Evolutionary conservation across 2,329 filamentous ascomycete species (phyloP).

Genomic region (Penicillium polonicum): DNA sequence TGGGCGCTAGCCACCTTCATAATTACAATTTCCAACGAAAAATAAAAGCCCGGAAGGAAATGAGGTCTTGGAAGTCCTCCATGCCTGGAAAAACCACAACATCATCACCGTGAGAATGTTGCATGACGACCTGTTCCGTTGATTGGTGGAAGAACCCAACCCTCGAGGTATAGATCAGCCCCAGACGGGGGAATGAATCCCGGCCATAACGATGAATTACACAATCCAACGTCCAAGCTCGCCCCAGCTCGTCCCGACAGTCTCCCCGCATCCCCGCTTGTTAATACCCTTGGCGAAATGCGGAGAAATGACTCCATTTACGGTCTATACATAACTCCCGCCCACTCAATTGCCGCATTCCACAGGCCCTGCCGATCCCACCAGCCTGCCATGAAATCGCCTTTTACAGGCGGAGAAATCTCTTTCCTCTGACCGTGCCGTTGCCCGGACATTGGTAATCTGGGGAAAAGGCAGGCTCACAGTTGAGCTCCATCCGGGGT

Average conservation of each 20-base stretch:
- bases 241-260: background rate
- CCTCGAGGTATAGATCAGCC: constrained; percentile 11
- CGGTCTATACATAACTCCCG: background rate
- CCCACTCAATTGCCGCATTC: background rate
- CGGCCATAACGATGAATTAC: background rate
- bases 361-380: constrained; percentile 9
- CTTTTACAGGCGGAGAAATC: constrained; percentile 31
- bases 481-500: background rate
- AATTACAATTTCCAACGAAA: background rate
- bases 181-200: constrained; percentile 16
- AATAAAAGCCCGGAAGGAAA: background rate
- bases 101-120: too few species aligned
- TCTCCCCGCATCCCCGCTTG: constrained; percentile 13
- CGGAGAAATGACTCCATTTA: constrained; percentile 17
- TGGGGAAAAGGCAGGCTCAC: background rate
- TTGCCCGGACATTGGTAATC: background rate
- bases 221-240: background rate
- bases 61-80: background rate
- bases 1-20: background rate
- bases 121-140: background rate
- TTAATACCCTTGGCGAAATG: constrained; percentile 14
- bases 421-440: constrained; percentile 2
- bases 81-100: background rate
- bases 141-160: constrained; percentile 25
- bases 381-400: background rate